Conservation (phyloP, 2,329 filamentous ascomycete species). For the Cladophialophora psammophila region DNA sequence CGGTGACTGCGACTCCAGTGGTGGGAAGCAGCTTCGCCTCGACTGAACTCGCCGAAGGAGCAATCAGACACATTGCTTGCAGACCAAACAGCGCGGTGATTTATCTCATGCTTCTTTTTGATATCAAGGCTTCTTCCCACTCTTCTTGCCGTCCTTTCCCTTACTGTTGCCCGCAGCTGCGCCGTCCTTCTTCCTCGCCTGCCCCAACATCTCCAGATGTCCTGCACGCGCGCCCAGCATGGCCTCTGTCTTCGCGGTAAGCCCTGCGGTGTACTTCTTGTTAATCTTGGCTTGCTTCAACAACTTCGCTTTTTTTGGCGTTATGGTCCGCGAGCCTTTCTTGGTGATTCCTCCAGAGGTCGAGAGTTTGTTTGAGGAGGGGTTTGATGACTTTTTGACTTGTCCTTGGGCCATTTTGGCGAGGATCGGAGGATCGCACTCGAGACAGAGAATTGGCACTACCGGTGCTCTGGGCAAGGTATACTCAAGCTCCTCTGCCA, state of each 20-base stretch:
- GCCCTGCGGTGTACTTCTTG: slow-evolving; percentile 70
- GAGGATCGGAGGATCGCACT: neutral
- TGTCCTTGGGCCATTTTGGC: slow-evolving; percentile 38
- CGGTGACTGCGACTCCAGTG: neutral
- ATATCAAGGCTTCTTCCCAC: slow-evolving; percentile 33
- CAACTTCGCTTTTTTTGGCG: slow-evolving; percentile 69
- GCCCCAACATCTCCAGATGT: slow-evolving; percentile 72
- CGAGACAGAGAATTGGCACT: no score
- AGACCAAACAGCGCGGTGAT: neutral
- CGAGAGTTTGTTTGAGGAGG: slow-evolving; percentile 21
- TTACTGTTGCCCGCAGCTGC: slow-evolving; percentile 24
- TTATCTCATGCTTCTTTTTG: neutral
- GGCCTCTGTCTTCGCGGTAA: slow-evolving; percentile 72
- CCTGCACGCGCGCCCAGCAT: slow-evolving; percentile 71
- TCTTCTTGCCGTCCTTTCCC: slow-evolving; percentile 1
- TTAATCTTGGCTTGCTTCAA: slow-evolving; percentile 68
- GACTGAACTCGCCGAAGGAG: neutral
- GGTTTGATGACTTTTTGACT: slow-evolving; percentile 35
- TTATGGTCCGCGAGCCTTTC: slow-evolving; percentile 68
- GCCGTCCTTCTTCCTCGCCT: slow-evolving; percentile 66
- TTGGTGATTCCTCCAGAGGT: slow-evolving; percentile 55
- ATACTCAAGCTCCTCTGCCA: neutral
- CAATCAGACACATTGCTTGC: neutral
- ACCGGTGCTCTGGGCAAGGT: neutral
- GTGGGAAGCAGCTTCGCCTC: neutral